Evolutionary conservation across 805 yeast species (phyloP), one percentile per base, ranked within the genome.

Genomic region (Wilhelminamyces savonicus): DNA sequence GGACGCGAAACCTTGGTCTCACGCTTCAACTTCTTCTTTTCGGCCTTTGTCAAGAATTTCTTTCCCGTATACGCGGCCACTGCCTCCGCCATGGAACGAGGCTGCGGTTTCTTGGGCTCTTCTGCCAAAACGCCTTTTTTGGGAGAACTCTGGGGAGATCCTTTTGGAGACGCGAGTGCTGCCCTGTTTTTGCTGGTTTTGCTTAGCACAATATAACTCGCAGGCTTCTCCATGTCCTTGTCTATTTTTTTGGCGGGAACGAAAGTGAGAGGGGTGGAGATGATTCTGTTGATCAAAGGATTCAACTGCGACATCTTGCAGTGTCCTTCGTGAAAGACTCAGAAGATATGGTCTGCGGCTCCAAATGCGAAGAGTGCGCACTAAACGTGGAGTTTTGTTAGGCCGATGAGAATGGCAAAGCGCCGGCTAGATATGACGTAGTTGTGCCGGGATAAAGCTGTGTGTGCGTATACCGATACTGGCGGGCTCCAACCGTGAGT

Each of bases 221-320:
- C 20, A 3, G 37, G 30, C 27, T 37, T 29, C 5, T n/a, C n/a
- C n/a, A n/a, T n/a, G n/a, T n/a, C n/a, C n/a, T n/a, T n/a, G n/a
- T n/a, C n/a, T n/a, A n/a, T n/a, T n/a, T n/a, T n/a, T n/a, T n/a
- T n/a, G n/a, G n/a, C n/a, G 4, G 75, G 63, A 31, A 70, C 75
- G 53, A 84, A 85, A 17, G 63, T 64, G 29, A 80, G 50, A 7
- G 86, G 87, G 33, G 73, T 71, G 17, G 77, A 56, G 23, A 78
- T 59, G 32, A 79, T 65, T 43, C 82, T 63, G 43, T 77, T 83
- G 35, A 78, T 72, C 26, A 76, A 50, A n/a, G 84, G 83, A 28
- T 72, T 64, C 21, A 46, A 36, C 41, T 7, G 19, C 19, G 19
- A 6, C 19, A 17, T 17, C n/a, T n/a, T n/a, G n/a, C n/a, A n/a